Evolutionary conservation across 768 basidiomycete genomes (phyloP).

Genomic region (Roridomyces roridus): DNA sequence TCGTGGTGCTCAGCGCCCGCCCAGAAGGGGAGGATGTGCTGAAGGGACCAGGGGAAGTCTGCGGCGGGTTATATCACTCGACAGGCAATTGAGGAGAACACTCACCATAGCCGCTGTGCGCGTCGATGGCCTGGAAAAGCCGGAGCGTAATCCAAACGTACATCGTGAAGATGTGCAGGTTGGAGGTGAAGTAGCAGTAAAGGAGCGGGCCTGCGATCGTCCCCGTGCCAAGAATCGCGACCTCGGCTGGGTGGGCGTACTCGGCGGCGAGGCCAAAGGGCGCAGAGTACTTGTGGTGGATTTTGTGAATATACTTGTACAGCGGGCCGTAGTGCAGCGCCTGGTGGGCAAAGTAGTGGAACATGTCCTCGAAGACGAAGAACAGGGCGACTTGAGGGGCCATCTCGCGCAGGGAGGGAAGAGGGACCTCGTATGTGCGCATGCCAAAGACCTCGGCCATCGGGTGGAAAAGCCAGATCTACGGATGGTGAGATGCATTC

Average conservation of each 20-base stretch:
- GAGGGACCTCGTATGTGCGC: slow-evolving; percentile 92
- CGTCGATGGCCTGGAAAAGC: slow-evolving; percentile 96
- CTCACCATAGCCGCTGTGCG: slow-evolving; percentile 94
- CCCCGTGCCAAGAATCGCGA: slow-evolving; percentile 92
- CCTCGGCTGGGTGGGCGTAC: slow-evolving; percentile 97
- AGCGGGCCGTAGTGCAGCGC: slow-evolving; percentile 83
- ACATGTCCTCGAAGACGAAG: slow-evolving; percentile 96
- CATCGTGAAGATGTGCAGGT: slow-evolving; percentile 92
- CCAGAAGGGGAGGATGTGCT: slow-evolving; percentile 95
- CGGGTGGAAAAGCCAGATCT: slow-evolving; percentile 94
- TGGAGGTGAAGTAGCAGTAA: slow-evolving; percentile 75
- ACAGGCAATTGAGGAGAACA: too few relatives aligned
- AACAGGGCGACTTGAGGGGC: slow-evolving; percentile 82
- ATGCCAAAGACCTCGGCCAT: slow-evolving; percentile 88
- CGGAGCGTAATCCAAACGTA: slow-evolving; percentile 94
- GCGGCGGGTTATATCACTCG: too few relatives aligned
- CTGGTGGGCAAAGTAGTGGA: slow-evolving; percentile 94
- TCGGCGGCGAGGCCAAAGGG: slow-evolving; percentile 98
- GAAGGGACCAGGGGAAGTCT: slow-evolving; percentile 98
- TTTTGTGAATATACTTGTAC: slow-evolving; percentile 94
- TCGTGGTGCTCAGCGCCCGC: slow-evolving; percentile 97
- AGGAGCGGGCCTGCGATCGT: slow-evolving; percentile 89
- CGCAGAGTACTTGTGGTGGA: slow-evolving; percentile 97
- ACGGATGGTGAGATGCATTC: neutral
- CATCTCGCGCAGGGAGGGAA: slow-evolving; percentile 77